Evolutionary conservation across 1,139 yeast species (phyloP).

Genomic region (Pichia sp.): DNA sequence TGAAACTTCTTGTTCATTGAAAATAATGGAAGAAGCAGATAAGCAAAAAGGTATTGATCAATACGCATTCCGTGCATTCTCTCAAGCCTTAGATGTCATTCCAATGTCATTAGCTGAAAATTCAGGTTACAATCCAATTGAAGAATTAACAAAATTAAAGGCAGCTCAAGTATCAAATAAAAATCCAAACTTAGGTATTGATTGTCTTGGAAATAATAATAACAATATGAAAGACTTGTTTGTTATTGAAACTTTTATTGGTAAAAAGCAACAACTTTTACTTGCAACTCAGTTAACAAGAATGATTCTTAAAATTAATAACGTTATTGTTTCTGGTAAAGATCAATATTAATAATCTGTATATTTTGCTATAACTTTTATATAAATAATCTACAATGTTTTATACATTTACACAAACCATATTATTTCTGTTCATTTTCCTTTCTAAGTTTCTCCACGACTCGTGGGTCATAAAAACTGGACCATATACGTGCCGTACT

Average conservation of each 20-base stretch:
- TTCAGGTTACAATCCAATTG: constrained; percentile 92
- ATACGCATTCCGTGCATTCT: constrained; percentile 93
- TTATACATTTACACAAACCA: neutral
- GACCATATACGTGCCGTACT: constrained; percentile 20
- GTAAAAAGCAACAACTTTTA: constrained; percentile 91
- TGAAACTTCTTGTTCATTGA: constrained; percentile 86
- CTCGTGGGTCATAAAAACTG: constrained; percentile 25
- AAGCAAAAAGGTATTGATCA: constrained; percentile 92
- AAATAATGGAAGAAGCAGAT: constrained; percentile 89
- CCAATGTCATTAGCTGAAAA: constrained; percentile 96
- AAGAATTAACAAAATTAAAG: constrained; percentile 75
- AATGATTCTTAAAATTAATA: constrained; percentile 94
- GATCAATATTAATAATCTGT: constrained; percentile 22
- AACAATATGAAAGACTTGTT: constrained; percentile 90
- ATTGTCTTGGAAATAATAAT: constrained; percentile 82
- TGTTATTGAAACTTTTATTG: constrained; percentile 94
- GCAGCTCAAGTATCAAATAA: constrained; percentile 75
- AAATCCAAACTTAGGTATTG: constrained; percentile 77
- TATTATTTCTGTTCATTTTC: neutral
- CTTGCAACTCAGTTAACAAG: constrained; percentile 95
- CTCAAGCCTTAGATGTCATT: constrained; percentile 82
- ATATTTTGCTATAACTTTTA: constrained; percentile 7
- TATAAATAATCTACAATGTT: neutral
- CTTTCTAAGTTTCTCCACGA: constrained; percentile 18
- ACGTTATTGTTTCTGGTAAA: constrained; percentile 65